Conservation (phyloP, 768 basidiomycete species). For the Auricularia sp. region DNA sequence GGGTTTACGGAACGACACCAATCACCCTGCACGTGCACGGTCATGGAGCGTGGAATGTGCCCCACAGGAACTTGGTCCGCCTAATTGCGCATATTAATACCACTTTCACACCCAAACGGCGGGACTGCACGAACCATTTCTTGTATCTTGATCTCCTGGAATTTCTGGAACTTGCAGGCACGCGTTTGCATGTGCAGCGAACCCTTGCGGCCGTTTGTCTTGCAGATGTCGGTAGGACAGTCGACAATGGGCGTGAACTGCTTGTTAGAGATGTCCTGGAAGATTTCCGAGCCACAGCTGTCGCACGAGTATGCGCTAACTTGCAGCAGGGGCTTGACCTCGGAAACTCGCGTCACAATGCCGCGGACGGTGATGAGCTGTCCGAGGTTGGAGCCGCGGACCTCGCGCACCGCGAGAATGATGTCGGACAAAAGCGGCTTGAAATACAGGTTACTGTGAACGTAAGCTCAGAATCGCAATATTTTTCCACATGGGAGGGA, state of each 20-base stretch:
- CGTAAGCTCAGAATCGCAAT: not conserved
- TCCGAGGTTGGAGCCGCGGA: conserved; percentile 79
- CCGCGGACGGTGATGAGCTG: conserved; percentile 92
- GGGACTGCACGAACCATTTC: conserved; percentile 64
- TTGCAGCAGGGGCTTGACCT: conserved; percentile 93
- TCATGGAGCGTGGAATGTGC: conserved; percentile 98
- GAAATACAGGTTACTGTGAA: conserved; percentile 82
- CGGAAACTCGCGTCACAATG: conserved; percentile 96
- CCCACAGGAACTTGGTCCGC: conserved; percentile 99
- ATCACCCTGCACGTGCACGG: conserved; percentile 83
- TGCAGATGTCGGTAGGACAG: conserved; percentile 77
- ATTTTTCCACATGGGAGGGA: conserved; percentile 15
- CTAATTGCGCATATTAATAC: conserved; percentile 25
- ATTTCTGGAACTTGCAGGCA: conserved; percentile 92
- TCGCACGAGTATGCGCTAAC: conserved; percentile 99
- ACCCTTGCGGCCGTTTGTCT: conserved; percentile 77
- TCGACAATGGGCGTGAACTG: conserved; percentile 82
- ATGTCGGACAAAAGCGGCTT: conserved; percentile 54
- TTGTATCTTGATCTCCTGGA: conserved; percentile 98
- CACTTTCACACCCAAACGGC: no score
- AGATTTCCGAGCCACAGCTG: conserved; percentile 94
- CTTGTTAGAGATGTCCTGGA: conserved; percentile 91
- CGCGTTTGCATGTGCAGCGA: conserved; percentile 97
- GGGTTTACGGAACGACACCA: conserved; percentile 88
- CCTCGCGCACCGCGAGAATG: conserved; percentile 78